phyloP scores from a whole-genome alignment of 2,329 filamentous ascomycete species.

The Capronia coronata region DNA sequence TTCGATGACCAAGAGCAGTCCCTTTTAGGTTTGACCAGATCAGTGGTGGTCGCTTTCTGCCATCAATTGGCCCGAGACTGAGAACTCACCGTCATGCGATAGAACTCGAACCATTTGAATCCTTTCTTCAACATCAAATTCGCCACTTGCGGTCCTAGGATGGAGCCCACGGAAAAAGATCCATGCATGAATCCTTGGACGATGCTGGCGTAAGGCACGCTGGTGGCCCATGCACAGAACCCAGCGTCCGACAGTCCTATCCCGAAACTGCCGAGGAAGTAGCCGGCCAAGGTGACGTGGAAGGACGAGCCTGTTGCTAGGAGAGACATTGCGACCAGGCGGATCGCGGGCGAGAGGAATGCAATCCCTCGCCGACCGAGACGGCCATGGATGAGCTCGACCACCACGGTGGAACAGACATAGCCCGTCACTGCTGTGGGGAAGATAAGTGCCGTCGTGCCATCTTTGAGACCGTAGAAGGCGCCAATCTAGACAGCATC shows the following conservation, averaged over 20 bases:
- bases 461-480: conserved; percentile 40
- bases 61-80: conserved; percentile 1
- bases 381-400: conserved; percentile 36
- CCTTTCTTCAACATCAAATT: conserved; percentile 29
- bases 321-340: conserved; percentile 31
- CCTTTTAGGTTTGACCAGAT: not conserved
- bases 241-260: conserved; percentile 40
- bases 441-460: conserved; percentile 43
- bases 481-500: not conserved
- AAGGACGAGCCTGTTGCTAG: conserved; percentile 33
- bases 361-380: conserved; percentile 42
- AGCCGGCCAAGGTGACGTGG: conserved; percentile 31
- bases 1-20: conserved; percentile 4
- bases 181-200: conserved; percentile 40
- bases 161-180: conserved; percentile 37
- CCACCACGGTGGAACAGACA: conserved; percentile 38
- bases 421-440: conserved; percentile 42
- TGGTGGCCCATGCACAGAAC: conserved; percentile 44
- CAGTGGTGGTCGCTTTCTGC: no score
- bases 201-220: conserved; percentile 37
- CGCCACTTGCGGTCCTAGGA: conserved; percentile 35
- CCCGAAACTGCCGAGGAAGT: conserved; percentile 35
- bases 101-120: conserved; percentile 38
- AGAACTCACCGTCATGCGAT: conserved; percentile 35
- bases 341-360: conserved; percentile 36